A percentile compares a stretch with the other conserved stretches of the same genome.
Evolutionary conservation across 257 asterid genomes (phyloP).

Genomic region (Solanum paucissectum): DNA sequence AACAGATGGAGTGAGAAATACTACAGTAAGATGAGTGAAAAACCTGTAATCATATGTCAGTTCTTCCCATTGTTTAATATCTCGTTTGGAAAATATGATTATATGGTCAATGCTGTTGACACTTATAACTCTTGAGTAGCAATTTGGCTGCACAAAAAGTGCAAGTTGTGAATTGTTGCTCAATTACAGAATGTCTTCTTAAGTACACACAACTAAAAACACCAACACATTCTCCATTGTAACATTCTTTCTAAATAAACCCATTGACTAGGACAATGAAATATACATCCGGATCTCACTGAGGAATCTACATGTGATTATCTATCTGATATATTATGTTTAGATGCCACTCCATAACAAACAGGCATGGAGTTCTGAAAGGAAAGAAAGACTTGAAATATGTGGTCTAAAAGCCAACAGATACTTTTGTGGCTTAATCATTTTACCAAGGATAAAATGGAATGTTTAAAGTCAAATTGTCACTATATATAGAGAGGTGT

Average conservation of each 20-base stretch:
- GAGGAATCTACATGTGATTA: neutral
- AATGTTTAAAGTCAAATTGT: neutral
- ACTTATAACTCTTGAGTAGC: slow-evolving; percentile 78
- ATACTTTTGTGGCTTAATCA: neutral
- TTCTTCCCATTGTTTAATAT: slow-evolving; percentile 78
- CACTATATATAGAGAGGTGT: neutral
- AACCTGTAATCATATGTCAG: slow-evolving; percentile 97
- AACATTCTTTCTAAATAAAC: neutral
- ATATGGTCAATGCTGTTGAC: slow-evolving; percentile 68
- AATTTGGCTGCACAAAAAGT: slow-evolving; percentile 67
- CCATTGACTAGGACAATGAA: neutral
- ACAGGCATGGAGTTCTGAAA: neutral
- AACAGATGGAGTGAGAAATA: neutral
- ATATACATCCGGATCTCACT: neutral
- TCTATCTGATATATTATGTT: neutral
- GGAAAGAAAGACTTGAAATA: neutral
- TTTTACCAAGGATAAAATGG: neutral
- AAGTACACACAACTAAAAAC: neutral
- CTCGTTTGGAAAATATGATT: slow-evolving; percentile 92
- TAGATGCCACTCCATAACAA: neutral
- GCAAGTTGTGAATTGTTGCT: neutral
- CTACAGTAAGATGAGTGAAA: slow-evolving; percentile 1
- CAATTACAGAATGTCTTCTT: neutral
- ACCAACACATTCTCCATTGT: neutral
- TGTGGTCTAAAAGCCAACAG: neutral